phyloP scores from a whole-genome alignment of 768 basidiomycete species.

The Boletus pseudo-olivaceus region DNA sequence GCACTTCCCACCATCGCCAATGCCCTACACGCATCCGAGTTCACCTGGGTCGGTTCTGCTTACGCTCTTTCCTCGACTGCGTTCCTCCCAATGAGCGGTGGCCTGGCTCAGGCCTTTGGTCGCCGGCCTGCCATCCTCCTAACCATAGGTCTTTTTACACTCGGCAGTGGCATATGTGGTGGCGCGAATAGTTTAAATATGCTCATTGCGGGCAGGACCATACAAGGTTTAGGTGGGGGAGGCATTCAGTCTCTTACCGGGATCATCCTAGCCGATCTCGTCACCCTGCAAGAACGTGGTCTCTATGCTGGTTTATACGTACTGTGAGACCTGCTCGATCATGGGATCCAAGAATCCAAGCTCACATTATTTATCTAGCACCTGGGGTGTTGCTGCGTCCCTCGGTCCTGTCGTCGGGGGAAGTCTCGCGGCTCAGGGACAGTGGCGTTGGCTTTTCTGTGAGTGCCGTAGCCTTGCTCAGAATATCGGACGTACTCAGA shows the following conservation, averaged over 20 bases:
- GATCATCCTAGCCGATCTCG: conserved; percentile 45
- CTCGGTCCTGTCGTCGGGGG: conserved; percentile 29
- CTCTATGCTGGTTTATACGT: conserved; percentile 32
- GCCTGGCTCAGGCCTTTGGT: conserved; percentile 40
- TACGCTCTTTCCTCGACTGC: not conserved
- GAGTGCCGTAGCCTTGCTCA: not conserved
- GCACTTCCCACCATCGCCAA: conserved; percentile 40
- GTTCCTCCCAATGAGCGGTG: conserved; percentile 24
- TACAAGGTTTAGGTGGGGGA: conserved; percentile 42
- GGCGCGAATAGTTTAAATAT: conserved; percentile 38
- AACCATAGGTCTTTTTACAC: conserved; percentile 12
- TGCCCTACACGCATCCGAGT: not conserved
- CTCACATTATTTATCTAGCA: conserved; percentile 3
- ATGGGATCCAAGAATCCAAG: too few relatives aligned
- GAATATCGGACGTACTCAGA: not conserved
- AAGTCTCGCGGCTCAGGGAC: conserved; percentile 25
- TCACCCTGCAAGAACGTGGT: conserved; percentile 45
- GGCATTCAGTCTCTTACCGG: conserved; percentile 36
- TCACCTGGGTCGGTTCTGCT: not conserved
- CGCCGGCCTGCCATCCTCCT: conserved; percentile 33
- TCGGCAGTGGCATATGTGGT: conserved; percentile 43
- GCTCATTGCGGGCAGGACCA: conserved; percentile 41
- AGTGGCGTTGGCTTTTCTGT: conserved; percentile 46
- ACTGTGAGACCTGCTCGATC: not conserved
- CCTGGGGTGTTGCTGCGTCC: conserved; percentile 34